Evolutionary conservation across 345 rosid genomes (phyloP), one percentile per base, ranked within the genome.

Genomic region (Noccaea bulbosa): DNA sequence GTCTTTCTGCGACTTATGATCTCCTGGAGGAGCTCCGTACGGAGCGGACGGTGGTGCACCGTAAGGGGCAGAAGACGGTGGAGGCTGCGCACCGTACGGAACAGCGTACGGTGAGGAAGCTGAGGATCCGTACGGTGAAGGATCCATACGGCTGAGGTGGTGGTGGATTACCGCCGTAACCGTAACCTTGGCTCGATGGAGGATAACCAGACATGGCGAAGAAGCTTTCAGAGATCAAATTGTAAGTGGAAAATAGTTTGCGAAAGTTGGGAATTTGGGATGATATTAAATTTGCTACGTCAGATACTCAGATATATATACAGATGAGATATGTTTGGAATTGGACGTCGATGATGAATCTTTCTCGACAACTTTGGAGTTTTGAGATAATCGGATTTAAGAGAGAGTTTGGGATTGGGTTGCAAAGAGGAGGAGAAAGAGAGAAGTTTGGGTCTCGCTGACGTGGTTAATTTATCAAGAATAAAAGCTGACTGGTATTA

Each of bases 61-160:
- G 73, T 74, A 74, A 14, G 73, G 73, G 12, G 67, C 55, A 7
- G 71, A 67, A 7, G 71, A 46, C 0, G 72, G 74, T 12, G 81
- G 78, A 14, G 77, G 82, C n/a, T 0, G 85, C 56, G 2, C n/a
- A n/a, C 77, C 81, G 77, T 82, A 81, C 4, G 82, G 77, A 16
- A 77, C 78, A 61, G 84, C 74, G 15, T 84, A 81, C 4, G 71
- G 75, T 3, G 73, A 53, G 4, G 69, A 62, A 34, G 73, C 37
- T 32, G 76, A 39, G 1, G 86, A 73, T 33, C 27, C 74, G 78
- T 11, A 74, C 3, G 81, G 84, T 60, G 79, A 77, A 12, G 3
- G 86, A 73, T 34, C 30, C 74, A 77, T 11, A 74, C 3, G 82
- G 84, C 61, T 82, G 79, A 44, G 64, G 57, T 3, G 85, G 84